phyloP scores from a whole-genome alignment of 2,329 filamentous ascomycete species.

The Diplodia intermedia region DNA sequence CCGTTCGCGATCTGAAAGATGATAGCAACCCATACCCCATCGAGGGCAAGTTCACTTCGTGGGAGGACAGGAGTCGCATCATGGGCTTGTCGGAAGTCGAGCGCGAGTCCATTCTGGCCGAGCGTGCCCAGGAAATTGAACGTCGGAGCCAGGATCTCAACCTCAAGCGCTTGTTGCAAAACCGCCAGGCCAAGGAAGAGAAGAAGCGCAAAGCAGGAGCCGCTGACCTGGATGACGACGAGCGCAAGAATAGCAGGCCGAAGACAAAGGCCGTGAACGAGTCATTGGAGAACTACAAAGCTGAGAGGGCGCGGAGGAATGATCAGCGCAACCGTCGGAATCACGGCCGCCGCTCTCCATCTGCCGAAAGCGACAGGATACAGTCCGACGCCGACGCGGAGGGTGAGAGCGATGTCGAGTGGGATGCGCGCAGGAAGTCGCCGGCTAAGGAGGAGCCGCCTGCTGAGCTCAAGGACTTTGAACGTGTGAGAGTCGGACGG shows the following conservation, averaged over 20 bases:
- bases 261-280: conserved; percentile 67
- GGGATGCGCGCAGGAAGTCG: conserved; percentile 62
- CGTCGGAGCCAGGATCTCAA: conserved; percentile 81
- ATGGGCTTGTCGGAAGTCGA: conserved; percentile 88
- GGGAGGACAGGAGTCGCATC: conserved; percentile 66
- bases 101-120: conserved; percentile 86
- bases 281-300: conserved; percentile 74
- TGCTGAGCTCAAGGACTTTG: conserved; percentile 79
- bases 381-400: conserved; percentile 68
- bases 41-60: conserved; percentile 78
- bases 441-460: conserved; percentile 69
- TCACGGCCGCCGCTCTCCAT: conserved; percentile 23
- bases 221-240: conserved; percentile 78
- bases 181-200: conserved; percentile 73
- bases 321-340: conserved; percentile 59
- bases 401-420: conserved; percentile 81
- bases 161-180: conserved; percentile 61
- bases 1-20: conserved; percentile 56
- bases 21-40: conserved; percentile 77
- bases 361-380: conserved; percentile 51
- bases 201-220: conserved; percentile 77
- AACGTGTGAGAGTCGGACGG: conserved; percentile 82
- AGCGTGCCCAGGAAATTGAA: conserved; percentile 83
- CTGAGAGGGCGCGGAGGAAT: conserved; percentile 66
- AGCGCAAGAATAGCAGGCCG: conserved; percentile 68